phyloP scores from a whole-genome alignment of 345 rosid genomes.

The Cardamine chenopodiifolia region DNA sequence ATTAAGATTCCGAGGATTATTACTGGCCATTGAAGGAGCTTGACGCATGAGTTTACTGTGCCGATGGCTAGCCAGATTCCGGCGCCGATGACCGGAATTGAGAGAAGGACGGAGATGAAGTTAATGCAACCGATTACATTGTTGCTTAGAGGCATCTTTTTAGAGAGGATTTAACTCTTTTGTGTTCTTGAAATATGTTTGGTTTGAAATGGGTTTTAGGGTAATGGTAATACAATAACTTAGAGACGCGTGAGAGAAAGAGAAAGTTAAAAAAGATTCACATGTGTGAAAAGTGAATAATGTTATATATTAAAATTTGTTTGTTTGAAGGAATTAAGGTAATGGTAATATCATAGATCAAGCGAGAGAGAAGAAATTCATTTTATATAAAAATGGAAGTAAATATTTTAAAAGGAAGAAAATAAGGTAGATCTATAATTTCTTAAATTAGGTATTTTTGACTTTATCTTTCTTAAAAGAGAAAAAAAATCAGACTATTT shows the following conservation, averaged over 20 bases:
- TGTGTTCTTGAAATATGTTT: constrained; percentile 21
- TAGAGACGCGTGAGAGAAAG: constrained; percentile 14
- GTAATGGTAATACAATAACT: constrained; percentile 18
- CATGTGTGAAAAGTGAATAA: constrained; percentile 20
- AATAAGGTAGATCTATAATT: not conserved
- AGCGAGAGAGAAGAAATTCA: not conserved
- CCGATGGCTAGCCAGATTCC: constrained; percentile 86
- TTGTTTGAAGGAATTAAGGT: not conserved
- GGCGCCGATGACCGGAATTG: constrained; percentile 80
- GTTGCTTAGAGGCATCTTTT: constrained; percentile 74
- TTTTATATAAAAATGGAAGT: not conserved
- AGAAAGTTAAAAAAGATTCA: not conserved
- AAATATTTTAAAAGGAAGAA: not conserved
- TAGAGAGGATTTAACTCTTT: constrained; percentile 8
- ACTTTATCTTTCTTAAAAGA: constrained; percentile 9
- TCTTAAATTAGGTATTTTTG: constrained; percentile 12
- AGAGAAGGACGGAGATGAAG: constrained; percentile 83
- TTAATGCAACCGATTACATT: constrained; percentile 83
- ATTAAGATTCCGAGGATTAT: constrained; percentile 75
- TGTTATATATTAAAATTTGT: not conserved
- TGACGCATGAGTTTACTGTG: constrained; percentile 82
- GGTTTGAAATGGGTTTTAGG: constrained; percentile 19
- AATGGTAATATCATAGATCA: not conserved
- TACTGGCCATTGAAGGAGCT: constrained; percentile 89
- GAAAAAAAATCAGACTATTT: not conserved